A percentile compares a stretch with the other conserved stretches of the same genome.
phyloP scores from a whole-genome alignment of 2,329 filamentous ascomycete genomes.

The Penicillium sp. region DNA sequence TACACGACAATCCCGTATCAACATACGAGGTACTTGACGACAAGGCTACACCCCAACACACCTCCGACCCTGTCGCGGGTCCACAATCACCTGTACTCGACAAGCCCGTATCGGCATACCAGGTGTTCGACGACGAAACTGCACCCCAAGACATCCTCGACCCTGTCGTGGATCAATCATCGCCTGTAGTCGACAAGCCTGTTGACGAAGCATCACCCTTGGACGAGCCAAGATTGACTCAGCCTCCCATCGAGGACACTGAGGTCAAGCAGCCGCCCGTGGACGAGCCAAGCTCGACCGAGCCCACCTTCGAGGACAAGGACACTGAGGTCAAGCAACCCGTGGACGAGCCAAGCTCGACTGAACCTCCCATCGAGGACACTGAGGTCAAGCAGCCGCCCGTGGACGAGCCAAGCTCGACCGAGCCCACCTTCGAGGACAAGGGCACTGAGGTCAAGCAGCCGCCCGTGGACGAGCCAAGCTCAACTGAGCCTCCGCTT shows the following conservation, averaged over 20 bases:
- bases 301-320: background rate
- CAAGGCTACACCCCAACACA: background rate
- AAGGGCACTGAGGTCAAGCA: background rate
- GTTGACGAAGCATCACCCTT: background rate
- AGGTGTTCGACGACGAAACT: background rate
- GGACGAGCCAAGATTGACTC: background rate
- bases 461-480: background rate
- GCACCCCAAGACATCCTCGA: background rate
- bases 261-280: background rate
- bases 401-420: background rate
- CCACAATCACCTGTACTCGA: background rate
- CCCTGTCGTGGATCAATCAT: background rate
- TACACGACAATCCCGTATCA: background rate
- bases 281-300: background rate
- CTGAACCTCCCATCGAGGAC: background rate
- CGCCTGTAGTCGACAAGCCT: background rate
- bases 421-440: background rate
- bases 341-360: background rate
- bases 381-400: background rate
- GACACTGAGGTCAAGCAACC: background rate
- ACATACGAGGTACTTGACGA: background rate
- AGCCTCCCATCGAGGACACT: background rate
- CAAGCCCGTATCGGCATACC: background rate
- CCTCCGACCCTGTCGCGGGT: background rate
- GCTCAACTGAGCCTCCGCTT: no score